phyloP scores from a whole-genome alignment of 768 basidiomycete species.

The Mycena leptocephala region DNA sequence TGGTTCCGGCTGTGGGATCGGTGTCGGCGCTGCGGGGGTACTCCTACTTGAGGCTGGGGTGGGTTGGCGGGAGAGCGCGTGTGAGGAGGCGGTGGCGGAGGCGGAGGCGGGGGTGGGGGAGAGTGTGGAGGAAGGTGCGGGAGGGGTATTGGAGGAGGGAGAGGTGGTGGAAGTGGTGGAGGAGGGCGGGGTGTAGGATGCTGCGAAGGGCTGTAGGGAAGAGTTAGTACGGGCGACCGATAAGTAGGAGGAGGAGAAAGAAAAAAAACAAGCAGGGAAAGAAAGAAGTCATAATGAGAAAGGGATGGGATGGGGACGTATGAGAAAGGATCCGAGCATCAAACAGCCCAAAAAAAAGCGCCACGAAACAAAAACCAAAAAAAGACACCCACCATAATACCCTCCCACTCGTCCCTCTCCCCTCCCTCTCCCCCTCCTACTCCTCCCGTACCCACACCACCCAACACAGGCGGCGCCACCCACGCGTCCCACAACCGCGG shows the following conservation, averaged over 20 bases:
- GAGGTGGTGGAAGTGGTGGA: slow-evolving; percentile 9
- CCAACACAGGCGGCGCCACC: slow-evolving; percentile 38
- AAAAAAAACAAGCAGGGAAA: neutral
- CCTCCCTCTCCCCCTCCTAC: slow-evolving; percentile 25
- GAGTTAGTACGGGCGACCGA: slow-evolving; percentile 31
- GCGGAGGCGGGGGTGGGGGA: slow-evolving; percentile 5
- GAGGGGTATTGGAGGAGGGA: slow-evolving; percentile 15
- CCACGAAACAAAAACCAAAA: neutral
- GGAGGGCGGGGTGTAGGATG: slow-evolving; percentile 38
- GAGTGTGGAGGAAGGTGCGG: slow-evolving; percentile 34
- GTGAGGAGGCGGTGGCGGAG: neutral
- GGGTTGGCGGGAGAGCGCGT: neutral
- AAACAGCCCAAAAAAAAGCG: too few species aligned
- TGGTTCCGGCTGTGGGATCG: neutral
- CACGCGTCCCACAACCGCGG: slow-evolving; percentile 67
- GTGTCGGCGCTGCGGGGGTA: neutral
- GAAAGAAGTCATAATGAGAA: neutral
- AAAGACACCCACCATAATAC: slow-evolving; percentile 20
- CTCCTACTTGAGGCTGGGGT: neutral
- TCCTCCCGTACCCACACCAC: neutral
- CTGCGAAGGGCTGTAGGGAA: slow-evolving; percentile 40
- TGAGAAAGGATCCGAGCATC: too few species aligned
- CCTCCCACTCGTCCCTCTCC: slow-evolving; percentile 30
- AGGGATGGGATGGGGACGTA: too few species aligned
- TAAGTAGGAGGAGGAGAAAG: neutral